These are phyloP conservation scores for Aphanomyces invadans DNA, from an alignment of 352 stramenopile species.

Conservation along the genomic window DNA sequence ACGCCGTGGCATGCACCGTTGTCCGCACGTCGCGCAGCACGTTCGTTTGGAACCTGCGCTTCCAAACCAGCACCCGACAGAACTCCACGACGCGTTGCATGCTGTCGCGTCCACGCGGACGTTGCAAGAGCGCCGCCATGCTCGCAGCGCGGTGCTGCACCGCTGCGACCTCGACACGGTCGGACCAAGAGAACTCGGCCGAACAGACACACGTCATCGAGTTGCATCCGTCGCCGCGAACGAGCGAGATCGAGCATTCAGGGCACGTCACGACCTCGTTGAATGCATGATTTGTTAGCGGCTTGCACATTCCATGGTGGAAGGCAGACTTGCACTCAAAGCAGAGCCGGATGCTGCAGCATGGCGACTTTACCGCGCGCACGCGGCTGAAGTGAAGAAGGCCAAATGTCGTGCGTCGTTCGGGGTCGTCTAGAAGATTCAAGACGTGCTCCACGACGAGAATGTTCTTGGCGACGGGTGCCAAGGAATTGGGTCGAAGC, in stretches of 20 bases:
- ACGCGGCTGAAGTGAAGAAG: background rate
- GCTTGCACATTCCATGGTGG: background rate
- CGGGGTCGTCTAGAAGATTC: background rate
- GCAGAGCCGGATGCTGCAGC: background rate
- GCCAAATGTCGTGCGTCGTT: constrained; percentile 6
- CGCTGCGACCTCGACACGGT: constrained; percentile 1
- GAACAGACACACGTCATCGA: constrained; percentile 19
- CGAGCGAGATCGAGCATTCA: constrained; percentile 4
- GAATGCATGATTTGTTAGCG: background rate
- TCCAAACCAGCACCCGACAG: constrained; percentile 2
- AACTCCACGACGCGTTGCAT: constrained; percentile 1
- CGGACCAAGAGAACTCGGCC: constrained; percentile 9
- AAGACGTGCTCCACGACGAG: too few relatives aligned
- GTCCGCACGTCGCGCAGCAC: background rate
- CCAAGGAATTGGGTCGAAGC: too few relatives aligned
- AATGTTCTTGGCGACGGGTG: too few relatives aligned
- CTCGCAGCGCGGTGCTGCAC: background rate
- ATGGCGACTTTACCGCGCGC: background rate
- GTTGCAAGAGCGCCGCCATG: background rate
- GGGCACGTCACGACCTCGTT: constrained; percentile 4
- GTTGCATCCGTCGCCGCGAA: constrained; percentile 15
- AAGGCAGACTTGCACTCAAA: constrained; percentile 6
- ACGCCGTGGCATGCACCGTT: background rate
- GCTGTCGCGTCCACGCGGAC: background rate
- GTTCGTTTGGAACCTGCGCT: background rate